Base-by-base conservation (phyloP, 176 grass and related monocot genomes). In the Oryza nivara region DNA sequence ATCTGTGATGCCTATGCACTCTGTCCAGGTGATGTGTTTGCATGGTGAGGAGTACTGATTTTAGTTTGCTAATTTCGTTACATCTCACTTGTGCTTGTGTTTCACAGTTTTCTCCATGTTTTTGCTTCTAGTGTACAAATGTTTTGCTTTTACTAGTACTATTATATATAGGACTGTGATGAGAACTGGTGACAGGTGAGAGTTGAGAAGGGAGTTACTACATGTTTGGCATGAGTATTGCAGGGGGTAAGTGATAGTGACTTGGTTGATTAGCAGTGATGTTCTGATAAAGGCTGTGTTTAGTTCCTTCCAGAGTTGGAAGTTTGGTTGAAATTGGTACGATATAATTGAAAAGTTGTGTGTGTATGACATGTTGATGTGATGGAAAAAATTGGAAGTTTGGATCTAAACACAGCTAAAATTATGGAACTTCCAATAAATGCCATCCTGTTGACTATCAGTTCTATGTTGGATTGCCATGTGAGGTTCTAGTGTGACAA, bases 21-120 rank as follows among this genome's bases (percentile, higher is more conserved):
- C 30, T 32, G 30, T 32, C 30, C 30, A 32, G 30, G 35, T 49
- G 30, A 68, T 84, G 63, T 46, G 66, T 84, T 80, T 67, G 23
- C 48, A 72, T 68, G 61, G 43, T 65, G 15, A 75, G 74, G 40
- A 28, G 1, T 1, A 14, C 20, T 69, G 65, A 70, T 85, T 6
- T 6, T 58, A 58, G 3, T 65, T 80, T 26, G 70, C 87, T 32
- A 32, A 64, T 74, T 68, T 58, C 13, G 17, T 20, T 77, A 40
- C 67, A 73, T 26, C 5, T 54, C 5, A 36, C 36, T 38, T 6
- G 36, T 38, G 36, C 36, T 38, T 6, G 36, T 38, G 35, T 38
- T 38, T 43, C 41, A 9, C 41, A 43, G 41, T 2, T 2, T 2
- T 43, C 41, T 11, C 43, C 9, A 4, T 69, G 60, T 34, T 13